Percentiles rank a stretch among this genome's conserved stretches.
phyloP scores from a whole-genome alignment of 805 yeast genomes.

The Ogataea zsoltii region DNA sequence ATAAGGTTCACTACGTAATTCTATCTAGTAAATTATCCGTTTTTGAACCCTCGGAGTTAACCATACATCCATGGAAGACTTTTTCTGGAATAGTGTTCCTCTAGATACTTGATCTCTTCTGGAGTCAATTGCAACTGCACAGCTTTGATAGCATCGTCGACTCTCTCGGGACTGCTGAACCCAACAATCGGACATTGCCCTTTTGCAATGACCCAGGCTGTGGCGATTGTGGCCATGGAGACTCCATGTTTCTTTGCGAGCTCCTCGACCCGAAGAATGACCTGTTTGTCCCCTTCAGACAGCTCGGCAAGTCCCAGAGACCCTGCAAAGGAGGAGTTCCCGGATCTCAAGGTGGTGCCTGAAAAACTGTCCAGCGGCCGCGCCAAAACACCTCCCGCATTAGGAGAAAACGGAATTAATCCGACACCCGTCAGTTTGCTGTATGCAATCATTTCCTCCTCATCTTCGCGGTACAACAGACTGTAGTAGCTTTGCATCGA shows the following conservation, averaged over 20 bases:
- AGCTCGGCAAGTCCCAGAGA: conserved; percentile 19
- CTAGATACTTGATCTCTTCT: conserved; percentile 38
- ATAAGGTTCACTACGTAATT: no score
- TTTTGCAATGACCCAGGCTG: conserved; percentile 55
- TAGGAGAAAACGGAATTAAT: conserved; percentile 61
- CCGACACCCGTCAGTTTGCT: conserved; percentile 55
- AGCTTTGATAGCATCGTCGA: conserved; percentile 52
- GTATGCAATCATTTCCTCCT: conserved; percentile 59
- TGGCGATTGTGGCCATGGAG: conserved; percentile 54
- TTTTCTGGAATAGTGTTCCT: conserved; percentile 34
- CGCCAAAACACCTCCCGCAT: conserved; percentile 55
- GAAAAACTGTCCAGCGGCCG: conserved; percentile 39
- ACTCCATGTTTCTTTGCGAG: conserved; percentile 47
- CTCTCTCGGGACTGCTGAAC: conserved; percentile 44
- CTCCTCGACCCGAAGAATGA: conserved; percentile 54
- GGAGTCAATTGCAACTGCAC: conserved; percentile 40
- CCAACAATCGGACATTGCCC: conserved; percentile 63
- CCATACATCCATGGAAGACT: conserved; percentile 5
- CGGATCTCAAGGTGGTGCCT: conserved; percentile 8
- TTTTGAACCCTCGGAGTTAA: background rate
- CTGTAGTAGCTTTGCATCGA: conserved; percentile 61
- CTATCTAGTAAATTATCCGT: no score
- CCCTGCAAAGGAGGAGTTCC: background rate
- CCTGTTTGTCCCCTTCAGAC: conserved; percentile 32
- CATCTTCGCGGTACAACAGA: conserved; percentile 60